These are phyloP conservation scores for Coemansia sp. DNA, from an alignment of 192 early-diverging fungal genomes.

Conservation along the genomic window DNA sequence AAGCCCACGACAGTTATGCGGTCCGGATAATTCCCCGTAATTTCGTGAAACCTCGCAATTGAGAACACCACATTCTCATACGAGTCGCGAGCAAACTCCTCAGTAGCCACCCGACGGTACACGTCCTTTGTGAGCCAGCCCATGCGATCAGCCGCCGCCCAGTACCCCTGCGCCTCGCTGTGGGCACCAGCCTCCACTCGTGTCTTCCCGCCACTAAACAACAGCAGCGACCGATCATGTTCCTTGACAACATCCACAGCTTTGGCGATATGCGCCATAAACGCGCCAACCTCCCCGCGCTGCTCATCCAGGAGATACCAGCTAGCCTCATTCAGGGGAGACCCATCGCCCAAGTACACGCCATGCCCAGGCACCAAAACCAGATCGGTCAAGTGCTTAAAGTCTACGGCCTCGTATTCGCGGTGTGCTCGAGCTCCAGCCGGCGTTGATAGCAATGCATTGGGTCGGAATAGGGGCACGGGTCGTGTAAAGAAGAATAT, in stretches of 20 bases:
- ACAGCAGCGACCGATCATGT: conserved; percentile 39
- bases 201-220: conserved; percentile 55
- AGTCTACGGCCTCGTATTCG: conserved; percentile 22
- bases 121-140: conserved; percentile 42
- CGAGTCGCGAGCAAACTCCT: conserved; percentile 57
- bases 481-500: conserved; percentile 54
- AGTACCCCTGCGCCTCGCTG: conserved; percentile 56
- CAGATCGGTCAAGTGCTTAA: conserved; percentile 44
- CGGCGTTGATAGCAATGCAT: conserved; percentile 24
- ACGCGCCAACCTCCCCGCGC: conserved; percentile 41
- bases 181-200: conserved; percentile 34
- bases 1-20: conserved; percentile 49
- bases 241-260: conserved; percentile 42
- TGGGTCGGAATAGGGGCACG: conserved; percentile 26
- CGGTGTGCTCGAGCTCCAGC: conserved; percentile 6
- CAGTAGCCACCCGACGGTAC: conserved; percentile 47
- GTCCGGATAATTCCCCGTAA: conserved; percentile 52
- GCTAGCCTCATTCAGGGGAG: conserved; percentile 39
- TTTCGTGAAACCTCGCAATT: conserved; percentile 53
- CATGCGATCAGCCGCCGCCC: conserved; percentile 50
- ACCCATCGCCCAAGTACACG: conserved; percentile 43
- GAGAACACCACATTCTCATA: conserved; percentile 57
- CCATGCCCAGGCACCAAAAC: conserved; percentile 52
- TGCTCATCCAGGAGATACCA: conserved; percentile 51
- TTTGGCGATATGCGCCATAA: conserved; percentile 50